Evolutionary conservation across 2,329 filamentous ascomycete species (phyloP).

Genomic region (Hymenoscyphus occultus): DNA sequence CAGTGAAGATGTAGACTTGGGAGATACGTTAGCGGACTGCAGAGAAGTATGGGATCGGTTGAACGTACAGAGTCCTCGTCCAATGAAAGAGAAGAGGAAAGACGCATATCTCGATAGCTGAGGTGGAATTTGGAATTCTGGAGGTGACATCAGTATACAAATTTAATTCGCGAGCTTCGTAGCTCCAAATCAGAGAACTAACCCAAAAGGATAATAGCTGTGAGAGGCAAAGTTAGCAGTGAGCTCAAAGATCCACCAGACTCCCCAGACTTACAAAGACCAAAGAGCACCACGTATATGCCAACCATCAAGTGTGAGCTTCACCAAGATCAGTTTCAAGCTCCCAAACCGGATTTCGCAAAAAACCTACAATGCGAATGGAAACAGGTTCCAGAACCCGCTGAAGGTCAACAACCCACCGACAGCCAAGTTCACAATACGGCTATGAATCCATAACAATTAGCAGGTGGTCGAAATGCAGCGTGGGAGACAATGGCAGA

Average conservation of each 20-base stretch:
- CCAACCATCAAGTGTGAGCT: constrained; percentile 76
- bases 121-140: constrained; percentile 91
- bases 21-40: constrained; percentile 22
- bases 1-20: constrained; percentile 93
- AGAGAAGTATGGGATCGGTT: not conserved
- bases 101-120: constrained; percentile 91
- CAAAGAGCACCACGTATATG: constrained; percentile 87
- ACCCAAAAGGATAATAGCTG: constrained; percentile 67
- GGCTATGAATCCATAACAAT: constrained; percentile 53
- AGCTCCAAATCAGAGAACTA: constrained; percentile 13
- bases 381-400: constrained; percentile 71
- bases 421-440: constrained; percentile 88
- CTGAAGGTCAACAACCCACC: constrained; percentile 85
- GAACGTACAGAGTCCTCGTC: constrained; percentile 85
- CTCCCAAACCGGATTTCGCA: constrained; percentile 6
- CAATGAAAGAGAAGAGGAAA: constrained; percentile 97
- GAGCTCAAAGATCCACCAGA: constrained; percentile 1
- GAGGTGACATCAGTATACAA: constrained; percentile 5
- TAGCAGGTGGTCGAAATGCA: constrained; percentile 27
- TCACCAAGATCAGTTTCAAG: constrained; percentile 19
- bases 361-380: constrained; percentile 53
- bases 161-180: not conserved
- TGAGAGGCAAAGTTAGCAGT: constrained; percentile 25
- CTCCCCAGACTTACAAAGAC: constrained; percentile 60
- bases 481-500: constrained; percentile 21